Conservation (phyloP, 2,329 filamentous ascomycete species). For the Scytalidium sp. region DNA sequence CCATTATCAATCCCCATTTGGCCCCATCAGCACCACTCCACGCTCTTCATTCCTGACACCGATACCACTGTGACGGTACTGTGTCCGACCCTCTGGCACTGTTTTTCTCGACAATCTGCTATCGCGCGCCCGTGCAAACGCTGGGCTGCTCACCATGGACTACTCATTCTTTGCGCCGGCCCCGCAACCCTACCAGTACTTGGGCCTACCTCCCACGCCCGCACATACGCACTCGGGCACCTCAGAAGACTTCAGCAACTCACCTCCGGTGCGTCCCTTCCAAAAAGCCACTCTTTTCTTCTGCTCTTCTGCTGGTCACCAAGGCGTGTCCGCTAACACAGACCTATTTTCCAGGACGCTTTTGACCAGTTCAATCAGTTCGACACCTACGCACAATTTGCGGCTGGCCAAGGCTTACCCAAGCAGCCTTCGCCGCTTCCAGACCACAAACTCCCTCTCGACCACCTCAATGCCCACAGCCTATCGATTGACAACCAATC, state of each 20-base stretch:
- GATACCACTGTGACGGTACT: not conserved
- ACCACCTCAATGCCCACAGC: not conserved
- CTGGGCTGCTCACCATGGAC: constrained; percentile 41
- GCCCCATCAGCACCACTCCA: not conserved
- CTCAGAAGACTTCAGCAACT: constrained; percentile 43
- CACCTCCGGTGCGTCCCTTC: constrained; percentile 33
- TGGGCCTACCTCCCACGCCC: constrained; percentile 38
- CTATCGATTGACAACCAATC: not conserved
- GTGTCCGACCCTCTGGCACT: too few relatives aligned
- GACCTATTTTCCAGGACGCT: constrained; percentile 19
- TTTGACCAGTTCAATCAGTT: constrained; percentile 27
- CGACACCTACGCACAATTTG: constrained; percentile 18
- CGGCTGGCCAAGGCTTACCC: constrained; percentile 11
- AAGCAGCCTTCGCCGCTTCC: constrained; percentile 20
- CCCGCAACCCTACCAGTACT: constrained; percentile 43
- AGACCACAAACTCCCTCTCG: constrained; percentile 21
- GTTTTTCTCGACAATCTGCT: too few relatives aligned
- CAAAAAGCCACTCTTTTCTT: constrained; percentile 10
- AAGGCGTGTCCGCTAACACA: not conserved
- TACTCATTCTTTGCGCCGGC: constrained; percentile 50
- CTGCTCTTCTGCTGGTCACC: not conserved
- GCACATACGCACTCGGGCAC: constrained; percentile 32
- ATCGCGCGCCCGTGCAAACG: constrained; percentile 11
- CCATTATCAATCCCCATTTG: not conserved
- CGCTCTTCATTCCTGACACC: not conserved